Evolutionary conservation across 2,329 filamentous ascomycete species (phyloP).

Genomic region (Colletotrichum cereale): DNA sequence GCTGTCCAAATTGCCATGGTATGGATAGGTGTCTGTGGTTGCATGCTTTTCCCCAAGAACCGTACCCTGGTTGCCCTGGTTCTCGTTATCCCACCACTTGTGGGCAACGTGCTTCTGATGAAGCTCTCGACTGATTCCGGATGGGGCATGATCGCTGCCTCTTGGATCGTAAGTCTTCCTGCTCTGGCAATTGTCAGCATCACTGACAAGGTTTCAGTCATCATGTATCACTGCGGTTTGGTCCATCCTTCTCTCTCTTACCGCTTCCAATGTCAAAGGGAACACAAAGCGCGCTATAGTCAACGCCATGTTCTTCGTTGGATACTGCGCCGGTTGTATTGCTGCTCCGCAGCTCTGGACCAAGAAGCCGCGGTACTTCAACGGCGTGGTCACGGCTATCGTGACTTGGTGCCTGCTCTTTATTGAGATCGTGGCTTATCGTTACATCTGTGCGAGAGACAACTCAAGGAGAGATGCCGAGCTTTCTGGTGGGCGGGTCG

Average conservation of each 20-base stretch:
- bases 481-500: background rate
- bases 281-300: constrained; percentile 63
- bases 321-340: constrained; percentile 62
- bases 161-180: constrained; percentile 55
- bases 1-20: constrained; percentile 60
- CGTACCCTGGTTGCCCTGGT: constrained; percentile 54
- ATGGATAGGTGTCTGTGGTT: constrained; percentile 59
- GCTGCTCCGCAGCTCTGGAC: constrained; percentile 63
- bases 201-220: constrained; percentile 44
- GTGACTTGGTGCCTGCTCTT: constrained; percentile 58
- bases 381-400: constrained; percentile 60
- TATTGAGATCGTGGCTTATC: constrained; percentile 49
- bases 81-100: constrained; percentile 56
- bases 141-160: constrained; percentile 62
- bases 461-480: constrained; percentile 48
- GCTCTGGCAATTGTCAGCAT: background rate
- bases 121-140: constrained; percentile 53
- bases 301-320: constrained; percentile 63
- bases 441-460: constrained; percentile 50
- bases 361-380: constrained; percentile 56
- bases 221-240: constrained; percentile 57
- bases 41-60: constrained; percentile 53
- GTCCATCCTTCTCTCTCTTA: constrained; percentile 58
- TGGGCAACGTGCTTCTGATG: constrained; percentile 59
- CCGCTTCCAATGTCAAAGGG: constrained; percentile 63